Conservation (phyloP, 208 protist species). For the Blechomonas ayalai region DNA sequence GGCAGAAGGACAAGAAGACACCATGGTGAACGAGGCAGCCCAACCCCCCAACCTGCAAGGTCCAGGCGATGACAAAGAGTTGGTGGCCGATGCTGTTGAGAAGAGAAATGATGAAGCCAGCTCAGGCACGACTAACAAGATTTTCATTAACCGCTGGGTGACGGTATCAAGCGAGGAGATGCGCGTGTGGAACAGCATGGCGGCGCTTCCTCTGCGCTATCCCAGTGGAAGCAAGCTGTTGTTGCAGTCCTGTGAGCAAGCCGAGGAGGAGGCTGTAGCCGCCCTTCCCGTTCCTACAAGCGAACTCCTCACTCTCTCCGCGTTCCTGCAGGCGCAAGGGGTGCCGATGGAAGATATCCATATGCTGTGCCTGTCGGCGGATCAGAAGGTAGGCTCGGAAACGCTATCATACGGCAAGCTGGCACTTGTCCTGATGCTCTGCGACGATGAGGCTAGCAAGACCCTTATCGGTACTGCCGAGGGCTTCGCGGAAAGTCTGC, state of each 20-base stretch:
- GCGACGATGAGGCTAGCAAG: conserved; percentile 21
- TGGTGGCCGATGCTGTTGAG: too few relatives aligned
- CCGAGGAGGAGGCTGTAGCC: conserved; percentile 8
- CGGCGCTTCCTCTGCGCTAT: conserved; percentile 46
- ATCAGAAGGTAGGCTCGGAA: conserved; percentile 58
- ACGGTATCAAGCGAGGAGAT: conserved; percentile 50
- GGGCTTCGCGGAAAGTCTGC: conserved; percentile 21
- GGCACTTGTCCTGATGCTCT: conserved; percentile 51
- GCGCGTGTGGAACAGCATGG: conserved; percentile 51
- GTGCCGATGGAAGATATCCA: conserved; percentile 35
- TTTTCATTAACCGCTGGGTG: conserved; percentile 45
- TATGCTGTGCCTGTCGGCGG: conserved; percentile 65
- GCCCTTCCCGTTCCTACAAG: conserved; percentile 7
- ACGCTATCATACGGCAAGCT: conserved; percentile 67
- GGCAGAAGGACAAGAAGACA: too few relatives aligned
- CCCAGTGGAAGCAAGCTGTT: conserved; percentile 23
- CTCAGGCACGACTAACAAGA: conserved; percentile 29
- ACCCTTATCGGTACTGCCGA: conserved; percentile 23
- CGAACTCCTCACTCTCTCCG: conserved; percentile 34
- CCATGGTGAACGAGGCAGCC: too few relatives aligned
- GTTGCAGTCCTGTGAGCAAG: conserved; percentile 20
- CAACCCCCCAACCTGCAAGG: too few relatives aligned
- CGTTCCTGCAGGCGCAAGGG: conserved; percentile 24
- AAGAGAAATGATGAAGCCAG: too few relatives aligned
- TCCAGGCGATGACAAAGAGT: neutral